Conservation (phyloP, 192 early-diverging fungal species). For the Gryganskiella cystojenkinii region DNA sequence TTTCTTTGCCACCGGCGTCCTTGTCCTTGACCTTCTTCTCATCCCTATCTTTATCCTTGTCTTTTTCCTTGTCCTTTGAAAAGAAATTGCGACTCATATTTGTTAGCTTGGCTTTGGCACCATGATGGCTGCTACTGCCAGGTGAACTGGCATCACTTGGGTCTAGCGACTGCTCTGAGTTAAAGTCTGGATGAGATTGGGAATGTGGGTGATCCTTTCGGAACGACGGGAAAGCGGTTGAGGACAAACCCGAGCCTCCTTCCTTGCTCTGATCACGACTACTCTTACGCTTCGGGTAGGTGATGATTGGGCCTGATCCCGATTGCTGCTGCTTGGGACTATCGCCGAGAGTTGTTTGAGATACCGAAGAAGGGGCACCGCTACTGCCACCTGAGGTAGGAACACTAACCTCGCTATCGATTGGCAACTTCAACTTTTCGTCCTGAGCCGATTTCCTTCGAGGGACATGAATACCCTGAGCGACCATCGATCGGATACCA, state of each 20-base stretch:
- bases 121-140: slow-evolving; percentile 10
- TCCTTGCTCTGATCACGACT: slow-evolving; percentile 39
- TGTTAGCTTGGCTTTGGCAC: slow-evolving; percentile 31
- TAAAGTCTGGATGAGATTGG: too few species aligned
- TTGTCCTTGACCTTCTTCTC: slow-evolving; percentile 21
- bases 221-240: background rate
- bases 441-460: slow-evolving; percentile 45
- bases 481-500: slow-evolving; percentile 46
- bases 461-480: slow-evolving; percentile 47
- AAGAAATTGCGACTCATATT: slow-evolving; percentile 51
- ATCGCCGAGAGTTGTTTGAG: background rate
- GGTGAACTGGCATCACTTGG: slow-evolving; percentile 11
- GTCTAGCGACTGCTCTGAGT: background rate
- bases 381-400: too few species aligned
- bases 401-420: too few species aligned
- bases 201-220: slow-evolving; percentile 5
- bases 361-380: background rate
- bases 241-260: too few species aligned
- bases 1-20: slow-evolving; percentile 19
- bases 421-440: slow-evolving; percentile 26
- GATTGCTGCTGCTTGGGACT: slow-evolving; percentile 1
- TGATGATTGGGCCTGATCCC: background rate
- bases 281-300: slow-evolving; percentile 10
- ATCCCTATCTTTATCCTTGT: slow-evolving; percentile 11
- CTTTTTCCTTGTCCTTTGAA: slow-evolving; percentile 40